Evolutionary conservation across 2,329 filamentous ascomycete species (phyloP).

Genomic region (Colletotrichum spaethianum): DNA sequence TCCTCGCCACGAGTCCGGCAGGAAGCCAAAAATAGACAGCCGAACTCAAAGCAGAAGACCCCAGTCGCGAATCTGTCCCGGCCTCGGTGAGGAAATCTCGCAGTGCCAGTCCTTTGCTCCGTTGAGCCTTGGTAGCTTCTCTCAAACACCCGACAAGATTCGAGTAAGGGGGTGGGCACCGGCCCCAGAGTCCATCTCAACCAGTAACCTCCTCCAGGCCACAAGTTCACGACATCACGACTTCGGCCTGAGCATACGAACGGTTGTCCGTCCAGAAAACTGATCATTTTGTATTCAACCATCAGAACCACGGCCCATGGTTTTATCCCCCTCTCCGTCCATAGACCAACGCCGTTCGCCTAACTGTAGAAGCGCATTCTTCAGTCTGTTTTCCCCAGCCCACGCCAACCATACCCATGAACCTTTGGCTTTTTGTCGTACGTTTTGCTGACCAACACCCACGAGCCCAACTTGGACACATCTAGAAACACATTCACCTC

Average conservation of each 20-base stretch:
- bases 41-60: no score
- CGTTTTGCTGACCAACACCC: background rate
- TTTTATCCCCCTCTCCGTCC: background rate
- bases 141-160: no score
- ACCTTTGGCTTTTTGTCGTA: background rate
- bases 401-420: background rate
- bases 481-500: background rate
- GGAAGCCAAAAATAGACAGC: no score
- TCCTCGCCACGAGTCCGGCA: no score
- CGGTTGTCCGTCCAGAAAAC: background rate
- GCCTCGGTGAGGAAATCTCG: no score
- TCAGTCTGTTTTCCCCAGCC: background rate
- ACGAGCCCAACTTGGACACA: background rate
- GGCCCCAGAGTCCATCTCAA: no score
- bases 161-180: no score
- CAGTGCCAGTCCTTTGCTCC: no score
- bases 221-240: background rate
- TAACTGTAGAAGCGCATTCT: background rate
- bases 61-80: no score
- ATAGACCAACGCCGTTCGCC: constrained; percentile 13
- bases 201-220: background rate
- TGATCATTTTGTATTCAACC: background rate
- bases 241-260: background rate
- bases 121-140: no score
- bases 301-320: background rate